Percentiles rank a stretch among this genome's conserved stretches.
phyloP scores from a whole-genome alignment of 176 grass and related monocot genomes.

The Oryza glumipatula region DNA sequence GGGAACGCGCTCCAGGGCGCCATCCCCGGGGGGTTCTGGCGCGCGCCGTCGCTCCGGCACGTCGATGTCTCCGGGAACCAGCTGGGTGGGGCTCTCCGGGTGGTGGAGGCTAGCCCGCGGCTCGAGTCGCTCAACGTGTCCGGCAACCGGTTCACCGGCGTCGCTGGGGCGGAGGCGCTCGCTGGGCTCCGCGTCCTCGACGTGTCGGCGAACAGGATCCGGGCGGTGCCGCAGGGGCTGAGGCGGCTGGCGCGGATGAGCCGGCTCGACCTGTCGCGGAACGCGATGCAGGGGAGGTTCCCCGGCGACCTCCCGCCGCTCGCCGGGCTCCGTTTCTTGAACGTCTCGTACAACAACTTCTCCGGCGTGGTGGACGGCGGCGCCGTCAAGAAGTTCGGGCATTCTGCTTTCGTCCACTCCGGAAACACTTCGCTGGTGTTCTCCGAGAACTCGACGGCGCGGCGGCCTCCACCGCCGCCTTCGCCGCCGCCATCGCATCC shows the following conservation, averaged over 20 bases:
- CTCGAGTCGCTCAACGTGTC: slow-evolving; percentile 70
- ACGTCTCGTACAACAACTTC: slow-evolving; percentile 79
- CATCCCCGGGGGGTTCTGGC: slow-evolving; percentile 72
- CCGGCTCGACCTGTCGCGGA: slow-evolving; percentile 66
- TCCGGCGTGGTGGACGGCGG: slow-evolving; percentile 49
- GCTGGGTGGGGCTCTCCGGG: slow-evolving; percentile 71
- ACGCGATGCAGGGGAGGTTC: slow-evolving; percentile 68
- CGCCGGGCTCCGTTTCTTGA: slow-evolving; percentile 41
- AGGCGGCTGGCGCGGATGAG: slow-evolving; percentile 32
- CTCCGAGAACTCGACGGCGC: slow-evolving; percentile 6
- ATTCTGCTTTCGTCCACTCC: slow-evolving; percentile 64
- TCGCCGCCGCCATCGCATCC: background rate
- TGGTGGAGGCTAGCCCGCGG: slow-evolving; percentile 29
- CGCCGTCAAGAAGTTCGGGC: slow-evolving; percentile 61
- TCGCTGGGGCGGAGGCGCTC: slow-evolving; percentile 41
- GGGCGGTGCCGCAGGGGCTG: slow-evolving; percentile 54
- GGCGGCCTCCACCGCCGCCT: background rate
- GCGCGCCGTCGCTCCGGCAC: slow-evolving; percentile 50
- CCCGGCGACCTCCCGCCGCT: slow-evolving; percentile 67
- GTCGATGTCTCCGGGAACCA: slow-evolving; percentile 76
- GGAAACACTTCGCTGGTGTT: slow-evolving; percentile 56
- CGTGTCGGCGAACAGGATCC: slow-evolving; percentile 62
- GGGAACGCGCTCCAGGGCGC: slow-evolving; percentile 80
- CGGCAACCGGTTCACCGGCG: slow-evolving; percentile 79
- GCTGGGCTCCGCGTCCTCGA: slow-evolving; percentile 51